These are phyloP conservation scores for Apium graveolens DNA, from an alignment of 129 eudicot species.

Conservation along the genomic window DNA sequence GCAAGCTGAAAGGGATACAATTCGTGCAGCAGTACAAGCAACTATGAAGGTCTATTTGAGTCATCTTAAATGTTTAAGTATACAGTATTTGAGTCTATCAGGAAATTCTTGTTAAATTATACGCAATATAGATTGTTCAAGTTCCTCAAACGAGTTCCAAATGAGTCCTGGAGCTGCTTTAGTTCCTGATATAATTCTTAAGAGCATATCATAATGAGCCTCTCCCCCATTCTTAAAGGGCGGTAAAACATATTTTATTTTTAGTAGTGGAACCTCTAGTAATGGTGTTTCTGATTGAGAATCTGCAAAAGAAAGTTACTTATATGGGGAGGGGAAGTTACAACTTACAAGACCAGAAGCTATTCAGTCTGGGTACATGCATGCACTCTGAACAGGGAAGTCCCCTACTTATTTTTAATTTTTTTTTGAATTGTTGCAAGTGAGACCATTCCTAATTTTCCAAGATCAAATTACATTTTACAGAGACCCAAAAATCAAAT, in stretches of 20 bases:
- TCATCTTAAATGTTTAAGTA: not conserved
- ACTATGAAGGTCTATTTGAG: slow-evolving; percentile 63
- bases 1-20: slow-evolving; percentile 93
- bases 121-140: not conserved
- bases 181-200: not conserved
- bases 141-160: slow-evolving; percentile 2
- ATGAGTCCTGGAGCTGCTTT: slow-evolving; percentile 2
- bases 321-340: too few species aligned
- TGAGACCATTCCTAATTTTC: too few species aligned
- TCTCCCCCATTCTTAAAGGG: not conserved
- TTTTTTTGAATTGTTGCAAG: too few species aligned
- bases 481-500: too few species aligned
- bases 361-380: too few species aligned
- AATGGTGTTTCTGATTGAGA: not conserved
- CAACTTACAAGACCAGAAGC: too few species aligned
- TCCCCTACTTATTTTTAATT: too few species aligned
- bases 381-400: too few species aligned
- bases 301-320: not conserved
- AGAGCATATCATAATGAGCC: not conserved
- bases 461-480: too few species aligned
- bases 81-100: too few species aligned
- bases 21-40: slow-evolving; percentile 83
- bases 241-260: not conserved
- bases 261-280: not conserved
- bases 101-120: not conserved